These are phyloP conservation scores for Rhodotorula sp. DNA, from an alignment of 1,284 basidiomycete genomes.

Conservation along the genomic window DNA sequence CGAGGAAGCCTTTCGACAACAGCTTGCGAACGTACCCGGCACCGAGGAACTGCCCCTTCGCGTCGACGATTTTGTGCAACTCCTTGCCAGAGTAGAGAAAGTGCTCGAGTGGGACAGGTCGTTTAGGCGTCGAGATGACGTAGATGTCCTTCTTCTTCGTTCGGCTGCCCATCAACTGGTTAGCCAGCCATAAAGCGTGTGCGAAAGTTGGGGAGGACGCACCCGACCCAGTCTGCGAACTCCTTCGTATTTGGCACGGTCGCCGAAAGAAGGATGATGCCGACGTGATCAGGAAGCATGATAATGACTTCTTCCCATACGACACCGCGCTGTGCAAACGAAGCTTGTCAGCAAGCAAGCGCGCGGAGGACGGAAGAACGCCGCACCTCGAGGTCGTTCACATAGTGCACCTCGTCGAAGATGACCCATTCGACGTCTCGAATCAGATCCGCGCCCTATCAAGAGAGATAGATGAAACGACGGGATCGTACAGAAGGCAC, in stretches of 20 bases:
- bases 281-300: constrained; percentile 95
- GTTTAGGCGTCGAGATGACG: constrained; percentile 93
- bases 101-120: constrained; percentile 96
- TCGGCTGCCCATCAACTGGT: constrained; percentile 59
- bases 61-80: constrained; percentile 87
- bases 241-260: constrained; percentile 98
- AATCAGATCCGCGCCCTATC: constrained; percentile 85
- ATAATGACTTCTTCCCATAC: constrained; percentile 99
- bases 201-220: constrained; percentile 46
- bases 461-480: neutral
- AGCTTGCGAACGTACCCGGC: constrained; percentile 60
- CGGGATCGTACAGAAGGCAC: neutral
- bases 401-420: constrained; percentile 99
- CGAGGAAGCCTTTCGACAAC: no score
- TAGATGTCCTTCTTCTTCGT: constrained; percentile 99
- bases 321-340: constrained; percentile 74
- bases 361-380: neutral
- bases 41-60: constrained; percentile 71
- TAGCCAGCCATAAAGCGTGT: constrained; percentile 1
- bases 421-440: constrained; percentile 99
- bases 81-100: constrained; percentile 92
- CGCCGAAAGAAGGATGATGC: constrained; percentile 92
- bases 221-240: constrained; percentile 99
- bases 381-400: constrained; percentile 93
- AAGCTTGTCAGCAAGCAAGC: neutral